Conservation (phyloP, 2,329 filamentous ascomycete species). For the Trichoderma gracile region DNA sequence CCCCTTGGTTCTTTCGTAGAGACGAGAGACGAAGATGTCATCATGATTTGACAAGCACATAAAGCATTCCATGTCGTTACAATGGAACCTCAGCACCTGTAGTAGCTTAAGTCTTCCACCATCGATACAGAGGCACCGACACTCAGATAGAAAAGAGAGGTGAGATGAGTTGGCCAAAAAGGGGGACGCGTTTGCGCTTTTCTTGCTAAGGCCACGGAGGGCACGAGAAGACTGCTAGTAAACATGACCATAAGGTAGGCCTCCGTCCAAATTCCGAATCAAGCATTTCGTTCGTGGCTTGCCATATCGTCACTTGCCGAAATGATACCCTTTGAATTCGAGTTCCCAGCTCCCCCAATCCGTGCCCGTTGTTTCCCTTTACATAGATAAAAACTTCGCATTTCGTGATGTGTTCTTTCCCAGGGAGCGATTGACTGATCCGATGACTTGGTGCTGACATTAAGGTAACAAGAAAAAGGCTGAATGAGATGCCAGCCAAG, state of each 20-base stretch:
- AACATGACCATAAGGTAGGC: conserved; percentile 33
- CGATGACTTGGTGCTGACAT: conserved; percentile 20
- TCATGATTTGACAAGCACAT: neutral
- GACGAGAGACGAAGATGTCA: too few species aligned
- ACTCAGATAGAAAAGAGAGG: neutral
- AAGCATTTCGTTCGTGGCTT: conserved; percentile 36
- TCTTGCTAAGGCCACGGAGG: conserved; percentile 32
- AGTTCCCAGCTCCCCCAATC: conserved; percentile 24
- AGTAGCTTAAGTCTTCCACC: neutral
- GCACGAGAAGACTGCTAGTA: conserved; percentile 35
- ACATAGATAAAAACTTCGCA: conserved; percentile 12
- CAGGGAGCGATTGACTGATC: conserved; percentile 21
- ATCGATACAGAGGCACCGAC: neutral
- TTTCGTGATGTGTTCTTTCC: conserved; percentile 7
- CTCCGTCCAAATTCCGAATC: conserved; percentile 26
- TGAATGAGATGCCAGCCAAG: conserved; percentile 24
- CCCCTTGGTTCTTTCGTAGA: too few species aligned
- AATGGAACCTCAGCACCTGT: too few species aligned
- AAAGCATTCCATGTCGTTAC: neutral
- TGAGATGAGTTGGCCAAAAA: neutral
- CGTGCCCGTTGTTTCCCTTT: conserved; percentile 1
- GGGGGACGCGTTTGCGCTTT: conserved; percentile 21
- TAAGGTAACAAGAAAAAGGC: conserved; percentile 16
- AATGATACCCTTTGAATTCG: conserved; percentile 32
- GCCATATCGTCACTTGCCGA: conserved; percentile 38